Evolutionary conservation across 1,284 basidiomycete species (phyloP).

Genomic region (Pterulicium gracile): DNA sequence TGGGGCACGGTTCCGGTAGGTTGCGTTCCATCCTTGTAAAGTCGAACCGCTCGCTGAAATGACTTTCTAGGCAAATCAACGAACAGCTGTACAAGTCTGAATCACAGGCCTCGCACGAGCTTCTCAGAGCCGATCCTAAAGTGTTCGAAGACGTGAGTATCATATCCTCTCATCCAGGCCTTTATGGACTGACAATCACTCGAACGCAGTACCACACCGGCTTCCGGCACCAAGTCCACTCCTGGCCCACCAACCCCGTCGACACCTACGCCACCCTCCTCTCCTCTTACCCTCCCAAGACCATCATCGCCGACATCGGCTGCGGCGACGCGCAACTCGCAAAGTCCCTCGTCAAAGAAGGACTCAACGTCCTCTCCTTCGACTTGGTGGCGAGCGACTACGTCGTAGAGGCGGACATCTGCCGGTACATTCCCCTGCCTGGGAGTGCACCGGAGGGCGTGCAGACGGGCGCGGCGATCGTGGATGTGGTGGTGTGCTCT

Average conservation of each 20-base stretch:
- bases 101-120: conserved; percentile 59
- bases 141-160: conserved; percentile 64
- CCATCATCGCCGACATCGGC: conserved; percentile 86
- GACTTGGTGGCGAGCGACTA: conserved; percentile 67
- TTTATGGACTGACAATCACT: conserved; percentile 6
- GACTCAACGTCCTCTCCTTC: conserved; percentile 66
- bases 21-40: conserved; percentile 4
- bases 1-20: conserved; percentile 78
- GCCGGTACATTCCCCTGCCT: conserved; percentile 64
- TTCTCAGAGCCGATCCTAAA: conserved; percentile 75
- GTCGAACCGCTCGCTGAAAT: conserved; percentile 6
- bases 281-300: conserved; percentile 48
- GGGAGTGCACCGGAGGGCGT: conserved; percentile 51
- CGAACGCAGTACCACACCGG: conserved; percentile 74
- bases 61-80: conserved; percentile 64
- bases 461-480: conserved; percentile 52
- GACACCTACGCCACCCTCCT: conserved; percentile 59
- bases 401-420: conserved; percentile 76
- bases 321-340: conserved; percentile 93
- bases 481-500: conserved; percentile 89
- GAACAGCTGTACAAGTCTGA: conserved; percentile 80
- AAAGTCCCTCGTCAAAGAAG: conserved; percentile 55
- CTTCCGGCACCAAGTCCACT: conserved; percentile 80
- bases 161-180: conserved; percentile 15
- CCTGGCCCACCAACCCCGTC: conserved; percentile 89